Conservation (phyloP, 192 early-diverging fungal genomes). For the Cetraspora pellucida region DNA sequence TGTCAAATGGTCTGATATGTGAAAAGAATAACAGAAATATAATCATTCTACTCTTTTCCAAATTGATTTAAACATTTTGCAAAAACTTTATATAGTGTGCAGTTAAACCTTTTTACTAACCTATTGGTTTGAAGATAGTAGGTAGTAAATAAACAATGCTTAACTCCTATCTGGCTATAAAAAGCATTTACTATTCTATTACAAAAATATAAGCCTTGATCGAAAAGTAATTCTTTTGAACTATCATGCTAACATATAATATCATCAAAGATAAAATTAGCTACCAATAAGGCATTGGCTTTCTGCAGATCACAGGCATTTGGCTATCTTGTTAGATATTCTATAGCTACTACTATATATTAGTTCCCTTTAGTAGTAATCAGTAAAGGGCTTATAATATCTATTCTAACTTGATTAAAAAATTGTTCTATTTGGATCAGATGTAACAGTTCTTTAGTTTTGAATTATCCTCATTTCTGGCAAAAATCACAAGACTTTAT, state of each 20-base stretch:
- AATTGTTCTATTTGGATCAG: neutral
- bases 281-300: slow-evolving; percentile 31
- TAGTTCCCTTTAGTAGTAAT: slow-evolving; percentile 23
- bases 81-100: neutral
- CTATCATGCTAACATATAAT: slow-evolving; percentile 35
- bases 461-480: neutral
- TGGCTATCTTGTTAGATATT: slow-evolving; percentile 41
- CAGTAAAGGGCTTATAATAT: slow-evolving; percentile 4
- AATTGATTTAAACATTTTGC: neutral
- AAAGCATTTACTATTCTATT: neutral
- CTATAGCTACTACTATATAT: slow-evolving; percentile 35
- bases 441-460: neutral
- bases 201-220: slow-evolving; percentile 35
- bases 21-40: neutral
- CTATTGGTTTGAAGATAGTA: slow-evolving; percentile 36
- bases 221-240: slow-evolving; percentile 32
- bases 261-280: slow-evolving; percentile 37
- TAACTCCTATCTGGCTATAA: neutral
- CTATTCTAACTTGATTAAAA: neutral
- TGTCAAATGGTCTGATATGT: neutral
- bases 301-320: slow-evolving; percentile 28
- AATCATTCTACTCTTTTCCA: neutral
- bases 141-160: slow-evolving; percentile 29
- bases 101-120: neutral
- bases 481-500: neutral